Evolutionary conservation across 495 filamentous ascomycete species (phyloP), one percentile per base, ranked within the genome.

Genomic region (Xylaria bambusicola): DNA sequence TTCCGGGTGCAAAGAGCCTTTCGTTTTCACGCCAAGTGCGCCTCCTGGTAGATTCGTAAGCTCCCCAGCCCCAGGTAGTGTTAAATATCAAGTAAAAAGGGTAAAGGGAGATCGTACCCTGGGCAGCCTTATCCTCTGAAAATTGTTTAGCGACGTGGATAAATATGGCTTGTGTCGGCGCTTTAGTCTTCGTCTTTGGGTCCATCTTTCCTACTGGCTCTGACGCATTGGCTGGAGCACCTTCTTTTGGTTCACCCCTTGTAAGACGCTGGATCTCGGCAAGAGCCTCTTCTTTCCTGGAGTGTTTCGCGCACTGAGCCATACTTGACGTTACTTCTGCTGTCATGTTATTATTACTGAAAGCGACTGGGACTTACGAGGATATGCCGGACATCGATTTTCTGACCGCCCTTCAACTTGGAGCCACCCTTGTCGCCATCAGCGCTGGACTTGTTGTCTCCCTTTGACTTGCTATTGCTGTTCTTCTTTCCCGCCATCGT

Each of bases 351-450:
- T 27, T 26, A 18, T 42, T 15, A 27, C 23, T 36, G 31, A 29
- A 7, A 41, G 50, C 17, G 15, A 44, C 9, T 15, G 45, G 48
- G 23, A 67, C 83, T 45, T 76, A 90, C 88, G 63, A 97, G 78
- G 65, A 97, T 95, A 73, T 97, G 93, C 18, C 93, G 81, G 40
- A 93, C 90, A 64, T 95, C 92, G 66, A 97, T 90, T 41, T 82
- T 82, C 61, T 84, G 88, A 0, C 89, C 90, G 5, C 88, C 82
- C 71, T 94, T 96, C 64, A 88, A 75, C 55, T 80, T 82, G 13
- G 68, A 70, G n/a, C 55, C 71, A 49, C 73, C 80, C 18, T 75
- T 77, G 41, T 83, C 81, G 17, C 76, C 76, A 56, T 84, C 80
- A 40, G 72, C 76, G 59, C 75, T 72, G 38, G 74, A 65, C 61